Evolutionary conservation across 306 rosid genomes (phyloP), one percentile per base, ranked within the genome.

Genomic region (Begonia masoniana): DNA sequence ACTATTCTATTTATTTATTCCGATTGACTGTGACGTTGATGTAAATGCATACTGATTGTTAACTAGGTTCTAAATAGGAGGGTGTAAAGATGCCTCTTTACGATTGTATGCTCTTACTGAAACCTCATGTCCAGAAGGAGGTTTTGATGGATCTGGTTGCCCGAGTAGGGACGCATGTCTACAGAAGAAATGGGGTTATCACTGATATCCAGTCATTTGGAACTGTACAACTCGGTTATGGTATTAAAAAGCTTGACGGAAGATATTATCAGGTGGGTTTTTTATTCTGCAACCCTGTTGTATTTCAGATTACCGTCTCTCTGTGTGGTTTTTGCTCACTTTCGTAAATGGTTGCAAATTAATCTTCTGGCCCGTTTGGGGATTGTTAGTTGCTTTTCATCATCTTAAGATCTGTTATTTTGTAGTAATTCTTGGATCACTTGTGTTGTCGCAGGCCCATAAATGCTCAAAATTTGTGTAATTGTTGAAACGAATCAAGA

Each of bases 231-330:
- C 70, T 91, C 72, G 96, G 96, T 45, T 91, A 91, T 62, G 99
- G 96, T 15, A 62, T 91, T 13, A 86, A 72, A 69, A 91, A 91
- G 75, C 88, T 81, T 23, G 99, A 91, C 61, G 99, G 99, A 23
- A 73, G 94, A 54, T 78, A 61, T 62, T 91, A 36, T 66, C 82
- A 91, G 99, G 96, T 89, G 31, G 12, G 15, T 51, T 17, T 51
- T 7, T 6, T 12, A n/a, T 6, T 24, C n/a, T 26, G 7, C 36
- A 26, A 26, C 36, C 36, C 36, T 26, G 36, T 26, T 26, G 36
- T 26, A 26, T 26, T 26, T 26, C 36, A 26, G 5, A 26, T 26
- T 26, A 4, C 36, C 3, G 36, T 26, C 36, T 2, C 5, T 26
- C 36, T 26, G 36, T 53, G 17, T 10, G 15, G 35, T 46, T 59